A percentile compares a stretch with the other conserved stretches of the same genome.
Evolutionary conservation across 208 protist species (phyloP).

Genomic region (Herpetomonas samuelpessoai): DNA sequence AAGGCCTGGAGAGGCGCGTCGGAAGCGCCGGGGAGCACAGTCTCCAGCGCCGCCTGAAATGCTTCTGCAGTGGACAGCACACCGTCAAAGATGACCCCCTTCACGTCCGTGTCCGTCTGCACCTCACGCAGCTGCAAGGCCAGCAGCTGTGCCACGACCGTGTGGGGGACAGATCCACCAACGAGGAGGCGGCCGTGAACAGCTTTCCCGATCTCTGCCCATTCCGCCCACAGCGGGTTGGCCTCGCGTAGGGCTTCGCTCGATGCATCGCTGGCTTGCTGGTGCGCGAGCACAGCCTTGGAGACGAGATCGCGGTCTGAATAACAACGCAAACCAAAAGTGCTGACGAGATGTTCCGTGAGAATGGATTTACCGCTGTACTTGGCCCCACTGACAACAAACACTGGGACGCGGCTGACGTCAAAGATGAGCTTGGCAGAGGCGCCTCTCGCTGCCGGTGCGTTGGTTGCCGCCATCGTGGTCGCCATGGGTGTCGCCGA

Average conservation of each 20-base stretch:
- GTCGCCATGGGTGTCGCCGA: background rate
- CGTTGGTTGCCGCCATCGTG: too few species aligned
- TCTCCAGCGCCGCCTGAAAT: conserved; percentile 11
- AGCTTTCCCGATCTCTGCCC: conserved; percentile 33
- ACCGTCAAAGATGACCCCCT: conserved; percentile 69
- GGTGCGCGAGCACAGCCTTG: conserved; percentile 29
- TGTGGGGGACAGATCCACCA: conserved; percentile 41
- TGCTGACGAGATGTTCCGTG: conserved; percentile 26
- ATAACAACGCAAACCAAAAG: conserved; percentile 49
- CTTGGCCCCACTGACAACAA: conserved; percentile 71
- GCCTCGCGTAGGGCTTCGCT: background rate
- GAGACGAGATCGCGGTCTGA: conserved; percentile 52
- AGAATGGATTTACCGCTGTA: conserved; percentile 79
- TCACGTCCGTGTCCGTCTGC: conserved; percentile 13
- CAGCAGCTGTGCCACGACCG: conserved; percentile 45
- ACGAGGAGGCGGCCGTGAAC: conserved; percentile 35
- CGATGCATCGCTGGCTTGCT: conserved; percentile 19
- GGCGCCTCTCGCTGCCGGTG: too few species aligned
- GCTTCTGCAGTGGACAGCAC: conserved; percentile 32
- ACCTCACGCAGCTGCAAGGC: conserved; percentile 43
- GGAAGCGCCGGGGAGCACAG: conserved; percentile 9
- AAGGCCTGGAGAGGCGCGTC: background rate
- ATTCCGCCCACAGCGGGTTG: conserved; percentile 8
- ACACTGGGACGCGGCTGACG: conserved; percentile 47
- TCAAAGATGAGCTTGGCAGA: conserved; percentile 39